Evolutionary conservation across 1,284 basidiomycete species (phyloP).

Genomic region (Sanghuangporus sanghuang): DNA sequence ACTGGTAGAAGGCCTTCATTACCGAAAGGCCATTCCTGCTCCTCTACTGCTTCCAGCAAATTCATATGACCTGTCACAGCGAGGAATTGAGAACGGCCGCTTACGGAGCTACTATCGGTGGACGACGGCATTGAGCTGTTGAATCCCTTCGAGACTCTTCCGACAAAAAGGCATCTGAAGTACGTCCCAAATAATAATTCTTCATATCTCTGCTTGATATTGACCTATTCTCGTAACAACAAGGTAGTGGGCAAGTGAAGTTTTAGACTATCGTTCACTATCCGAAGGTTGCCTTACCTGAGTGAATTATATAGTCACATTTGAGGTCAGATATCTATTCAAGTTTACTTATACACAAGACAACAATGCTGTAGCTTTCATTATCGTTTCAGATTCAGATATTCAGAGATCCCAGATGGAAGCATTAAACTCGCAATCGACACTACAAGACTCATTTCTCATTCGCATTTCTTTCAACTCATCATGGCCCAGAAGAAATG

Average conservation of each 20-base stretch:
- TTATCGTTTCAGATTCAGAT: no score
- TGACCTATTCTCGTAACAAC: neutral
- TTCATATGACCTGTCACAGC: neutral
- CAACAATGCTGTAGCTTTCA: neutral
- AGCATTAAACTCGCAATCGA: no score
- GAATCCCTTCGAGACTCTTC: neutral
- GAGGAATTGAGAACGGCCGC: neutral
- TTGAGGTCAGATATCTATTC: no score
- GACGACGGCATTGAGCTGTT: neutral
- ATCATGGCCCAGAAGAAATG: no score
- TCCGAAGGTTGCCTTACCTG: no score
- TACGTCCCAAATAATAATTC: neutral
- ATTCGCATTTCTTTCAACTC: no score
- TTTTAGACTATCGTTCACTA: no score
- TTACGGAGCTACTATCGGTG: neutral
- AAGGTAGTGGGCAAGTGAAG: neutral
- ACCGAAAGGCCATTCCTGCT: neutral
- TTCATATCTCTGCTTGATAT: neutral
- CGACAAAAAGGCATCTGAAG: neutral
- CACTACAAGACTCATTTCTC: no score
- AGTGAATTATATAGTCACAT: no score
- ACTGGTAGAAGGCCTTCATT: neutral
- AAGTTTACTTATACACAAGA: slow-evolving; percentile 8
- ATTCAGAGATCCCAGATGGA: no score
- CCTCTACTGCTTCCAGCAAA: neutral